Conservation (phyloP, 768 basidiomycete genomes). For the Tylopilus felleus region DNA sequence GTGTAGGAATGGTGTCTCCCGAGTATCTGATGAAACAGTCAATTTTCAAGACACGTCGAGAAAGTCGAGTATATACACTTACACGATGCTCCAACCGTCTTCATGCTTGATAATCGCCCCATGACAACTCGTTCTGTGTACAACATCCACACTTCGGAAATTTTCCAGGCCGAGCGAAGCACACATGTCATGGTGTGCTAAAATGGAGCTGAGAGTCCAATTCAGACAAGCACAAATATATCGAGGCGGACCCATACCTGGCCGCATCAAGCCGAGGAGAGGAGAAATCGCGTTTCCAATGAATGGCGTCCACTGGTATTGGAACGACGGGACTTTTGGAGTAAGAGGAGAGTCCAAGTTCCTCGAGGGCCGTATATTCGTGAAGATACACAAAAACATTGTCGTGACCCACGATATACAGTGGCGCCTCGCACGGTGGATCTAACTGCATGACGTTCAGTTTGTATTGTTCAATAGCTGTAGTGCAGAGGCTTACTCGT, state of each 20-base stretch:
- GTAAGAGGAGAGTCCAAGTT: slow-evolving; percentile 55
- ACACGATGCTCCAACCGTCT: slow-evolving; percentile 51
- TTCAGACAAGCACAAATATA: neutral
- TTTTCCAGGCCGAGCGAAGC: slow-evolving; percentile 51
- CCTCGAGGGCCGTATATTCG: slow-evolving; percentile 70
- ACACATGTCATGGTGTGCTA: slow-evolving; percentile 45
- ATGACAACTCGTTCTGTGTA: slow-evolving; percentile 70
- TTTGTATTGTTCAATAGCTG: neutral
- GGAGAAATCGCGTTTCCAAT: slow-evolving; percentile 38
- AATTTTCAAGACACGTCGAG: neutral
- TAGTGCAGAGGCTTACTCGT: slow-evolving; percentile 40
- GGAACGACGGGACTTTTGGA: slow-evolving; percentile 51
- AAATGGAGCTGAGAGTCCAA: slow-evolving; percentile 38
- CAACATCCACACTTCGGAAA: slow-evolving; percentile 68
- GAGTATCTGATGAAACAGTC: slow-evolving; percentile 62
- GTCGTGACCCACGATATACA: slow-evolving; percentile 68
- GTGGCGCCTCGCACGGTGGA: slow-evolving; percentile 55
- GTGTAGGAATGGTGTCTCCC: slow-evolving; percentile 82
- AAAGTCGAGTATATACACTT: slow-evolving; percentile 12
- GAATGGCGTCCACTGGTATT: slow-evolving; percentile 53
- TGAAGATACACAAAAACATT: slow-evolving; percentile 61
- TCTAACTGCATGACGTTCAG: slow-evolving; percentile 47
- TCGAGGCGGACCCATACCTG: slow-evolving; percentile 2
- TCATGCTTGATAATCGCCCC: slow-evolving; percentile 65
- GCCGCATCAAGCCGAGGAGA: slow-evolving; percentile 27